phyloP scores from a whole-genome alignment of 2,329 filamentous ascomycete genomes.

The Sclerotinia borealis region DNA sequence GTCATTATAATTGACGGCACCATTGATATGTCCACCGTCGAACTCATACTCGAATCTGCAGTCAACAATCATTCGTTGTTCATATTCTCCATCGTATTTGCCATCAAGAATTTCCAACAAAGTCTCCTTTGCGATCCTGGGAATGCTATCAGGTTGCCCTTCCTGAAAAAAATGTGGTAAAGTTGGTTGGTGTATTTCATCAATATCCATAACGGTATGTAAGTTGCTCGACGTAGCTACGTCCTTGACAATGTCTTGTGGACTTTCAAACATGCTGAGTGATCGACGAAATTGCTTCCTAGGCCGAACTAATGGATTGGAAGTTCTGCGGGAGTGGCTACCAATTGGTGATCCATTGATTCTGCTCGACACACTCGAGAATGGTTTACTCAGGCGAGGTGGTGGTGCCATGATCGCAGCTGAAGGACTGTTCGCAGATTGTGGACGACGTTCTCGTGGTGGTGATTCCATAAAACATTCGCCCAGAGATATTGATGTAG shows the following conservation, averaged over 20 bases:
- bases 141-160: conserved; percentile 77
- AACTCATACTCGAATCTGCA: conserved; percentile 99
- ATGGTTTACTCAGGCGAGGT: conserved; percentile 55
- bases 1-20: conserved; percentile 93
- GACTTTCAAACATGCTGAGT: conserved; percentile 95
- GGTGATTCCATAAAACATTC: conserved; percentile 79
- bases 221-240: conserved; percentile 51
- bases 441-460: conserved; percentile 59
- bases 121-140: conserved; percentile 76
- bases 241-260: conserved; percentile 78
- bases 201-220: conserved; percentile 76
- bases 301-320: conserved; percentile 66
- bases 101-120: conserved; percentile 84
- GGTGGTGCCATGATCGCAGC: conserved; percentile 51
- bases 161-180: conserved; percentile 81
- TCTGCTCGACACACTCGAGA: conserved; percentile 54
- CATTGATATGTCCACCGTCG: conserved; percentile 89
- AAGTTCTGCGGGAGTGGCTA: conserved; percentile 64
- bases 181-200: conserved; percentile 65
- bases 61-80: conserved; percentile 83
- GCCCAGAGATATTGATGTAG: conserved; percentile 61
- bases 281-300: conserved; percentile 88
- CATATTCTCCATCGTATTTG: conserved; percentile 68
- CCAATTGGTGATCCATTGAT: conserved; percentile 67
- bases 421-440: conserved; percentile 55